Percentiles rank a stretch among this genome's conserved stretches.
These are phyloP conservation scores for Diospyros kaki DNA, from an alignment of 148 eudicot genomes.

Conservation along the genomic window DNA sequence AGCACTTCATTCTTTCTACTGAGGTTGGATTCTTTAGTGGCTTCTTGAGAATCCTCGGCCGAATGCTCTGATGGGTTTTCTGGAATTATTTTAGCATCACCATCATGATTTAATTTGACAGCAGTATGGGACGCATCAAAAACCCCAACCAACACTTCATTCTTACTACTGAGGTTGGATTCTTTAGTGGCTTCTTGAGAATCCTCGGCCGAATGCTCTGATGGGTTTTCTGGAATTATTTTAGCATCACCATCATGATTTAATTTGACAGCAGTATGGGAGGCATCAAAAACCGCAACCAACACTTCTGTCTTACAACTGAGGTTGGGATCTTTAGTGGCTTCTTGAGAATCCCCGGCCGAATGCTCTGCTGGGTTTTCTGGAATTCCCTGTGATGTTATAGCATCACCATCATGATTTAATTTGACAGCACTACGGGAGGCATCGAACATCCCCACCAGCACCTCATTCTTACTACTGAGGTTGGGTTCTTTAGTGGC, in stretches of 20 bases:
- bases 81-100: constrained; percentile 9
- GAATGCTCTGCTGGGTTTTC: constrained; percentile 4
- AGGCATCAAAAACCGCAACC: constrained; percentile 7
- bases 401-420: constrained; percentile 10
- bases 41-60: constrained; percentile 6
- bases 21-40: constrained; percentile 1
- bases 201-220: constrained; percentile 10
- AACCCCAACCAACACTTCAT: background rate
- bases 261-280: constrained; percentile 12
- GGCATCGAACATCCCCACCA: constrained; percentile 4
- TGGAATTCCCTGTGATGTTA: constrained; percentile 8
- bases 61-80: constrained; percentile 4
- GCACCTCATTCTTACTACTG: background rate
- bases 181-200: constrained; percentile 3
- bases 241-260: constrained; percentile 12
- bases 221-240: constrained; percentile 7
- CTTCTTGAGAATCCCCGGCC: constrained; percentile 5
- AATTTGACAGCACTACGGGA: constrained; percentile 12
- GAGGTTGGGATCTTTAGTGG: constrained; percentile 1
- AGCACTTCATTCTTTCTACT: background rate
- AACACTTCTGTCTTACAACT: background rate
- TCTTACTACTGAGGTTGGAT: background rate
- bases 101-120: constrained; percentile 12
- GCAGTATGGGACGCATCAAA: constrained; percentile 12
- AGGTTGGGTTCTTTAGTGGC: constrained; percentile 1